Percentiles rank a stretch among this genome's conserved stretches.
Evolutionary conservation across 805 yeast genomes (phyloP).

Genomic region (Debaryomyces castellii): DNA sequence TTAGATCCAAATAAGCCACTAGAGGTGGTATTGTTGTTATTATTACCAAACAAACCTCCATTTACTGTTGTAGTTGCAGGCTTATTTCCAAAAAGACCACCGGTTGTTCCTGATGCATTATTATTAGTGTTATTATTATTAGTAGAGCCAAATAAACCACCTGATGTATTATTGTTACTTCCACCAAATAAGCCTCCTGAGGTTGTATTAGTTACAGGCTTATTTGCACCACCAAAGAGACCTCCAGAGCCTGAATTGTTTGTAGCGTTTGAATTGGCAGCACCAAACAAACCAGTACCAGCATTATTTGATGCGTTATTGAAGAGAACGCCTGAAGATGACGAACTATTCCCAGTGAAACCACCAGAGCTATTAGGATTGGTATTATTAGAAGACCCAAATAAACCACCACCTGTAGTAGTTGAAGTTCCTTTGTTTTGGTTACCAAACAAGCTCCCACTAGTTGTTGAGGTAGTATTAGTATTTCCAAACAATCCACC

Average conservation of each 20-base stretch:
- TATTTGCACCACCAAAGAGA: constrained; percentile 18
- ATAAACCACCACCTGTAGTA: constrained; percentile 19
- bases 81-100: constrained; percentile 25
- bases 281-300: constrained; percentile 30
- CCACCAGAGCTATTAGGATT: constrained; percentile 16
- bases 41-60: constrained; percentile 18
- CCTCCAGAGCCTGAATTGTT: constrained; percentile 13
- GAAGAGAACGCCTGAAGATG: constrained; percentile 21
- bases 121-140: constrained; percentile 3
- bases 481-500: constrained; percentile 9
- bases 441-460: constrained; percentile 18
- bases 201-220: constrained; percentile 2
- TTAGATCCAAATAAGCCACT: constrained; percentile 17
- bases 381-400: constrained; percentile 14
- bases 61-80: constrained; percentile 9
- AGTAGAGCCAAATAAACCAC: constrained; percentile 22
- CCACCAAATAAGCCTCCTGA: constrained; percentile 25
- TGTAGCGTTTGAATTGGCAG: constrained; percentile 4
- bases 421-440: constrained; percentile 10
- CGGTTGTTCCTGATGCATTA: constrained; percentile 11
- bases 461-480: not conserved
- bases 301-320: constrained; percentile 8
- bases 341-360: constrained; percentile 12
- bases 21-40: constrained; percentile 10
- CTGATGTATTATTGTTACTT: constrained; percentile 12